Evolutionary conservation across 306 rosid genomes (phyloP).

Genomic region (Clitoria ternatea): DNA sequence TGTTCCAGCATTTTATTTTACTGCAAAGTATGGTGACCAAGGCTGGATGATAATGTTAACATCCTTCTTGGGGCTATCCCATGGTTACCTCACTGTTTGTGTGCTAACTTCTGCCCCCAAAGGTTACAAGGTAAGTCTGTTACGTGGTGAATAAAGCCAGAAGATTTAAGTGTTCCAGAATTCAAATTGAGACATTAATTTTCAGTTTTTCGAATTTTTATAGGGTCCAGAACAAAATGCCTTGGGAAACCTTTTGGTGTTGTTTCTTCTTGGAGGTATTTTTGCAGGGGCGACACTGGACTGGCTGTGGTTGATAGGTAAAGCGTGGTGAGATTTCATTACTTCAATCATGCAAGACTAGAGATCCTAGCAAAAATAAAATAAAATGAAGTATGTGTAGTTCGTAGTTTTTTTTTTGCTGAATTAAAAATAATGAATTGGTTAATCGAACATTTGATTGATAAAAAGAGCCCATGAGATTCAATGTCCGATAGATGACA

Average conservation of each 20-base stretch:
- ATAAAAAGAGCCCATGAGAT: too few species aligned
- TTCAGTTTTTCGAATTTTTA: background rate
- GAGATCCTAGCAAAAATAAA: background rate
- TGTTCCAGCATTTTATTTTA: conserved; percentile 76
- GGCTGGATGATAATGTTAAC: too few species aligned
- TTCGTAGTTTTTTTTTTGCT: background rate
- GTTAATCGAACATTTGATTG: background rate
- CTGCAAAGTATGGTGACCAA: conserved; percentile 74
- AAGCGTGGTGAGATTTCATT: conserved; percentile 60
- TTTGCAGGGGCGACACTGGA: conserved; percentile 83
- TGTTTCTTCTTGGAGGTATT: conserved; percentile 68
- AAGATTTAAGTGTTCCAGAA: background rate
- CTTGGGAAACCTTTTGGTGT: conserved; percentile 68
- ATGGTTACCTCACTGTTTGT: conserved; percentile 85
- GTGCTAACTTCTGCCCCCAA: conserved; percentile 81
- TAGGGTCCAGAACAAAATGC: conserved; percentile 98
- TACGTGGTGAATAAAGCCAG: background rate
- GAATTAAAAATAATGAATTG: background rate
- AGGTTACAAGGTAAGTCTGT: conserved; percentile 70
- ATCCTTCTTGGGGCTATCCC: conserved; percentile 67
- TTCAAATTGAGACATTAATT: background rate
- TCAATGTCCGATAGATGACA: too few species aligned
- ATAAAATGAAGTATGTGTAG: background rate
- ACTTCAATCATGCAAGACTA: background rate
- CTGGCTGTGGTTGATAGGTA: conserved; percentile 90